phyloP scores from a whole-genome alignment of 2,329 filamentous ascomycete genomes.

The Sphaerulina populicola region DNA sequence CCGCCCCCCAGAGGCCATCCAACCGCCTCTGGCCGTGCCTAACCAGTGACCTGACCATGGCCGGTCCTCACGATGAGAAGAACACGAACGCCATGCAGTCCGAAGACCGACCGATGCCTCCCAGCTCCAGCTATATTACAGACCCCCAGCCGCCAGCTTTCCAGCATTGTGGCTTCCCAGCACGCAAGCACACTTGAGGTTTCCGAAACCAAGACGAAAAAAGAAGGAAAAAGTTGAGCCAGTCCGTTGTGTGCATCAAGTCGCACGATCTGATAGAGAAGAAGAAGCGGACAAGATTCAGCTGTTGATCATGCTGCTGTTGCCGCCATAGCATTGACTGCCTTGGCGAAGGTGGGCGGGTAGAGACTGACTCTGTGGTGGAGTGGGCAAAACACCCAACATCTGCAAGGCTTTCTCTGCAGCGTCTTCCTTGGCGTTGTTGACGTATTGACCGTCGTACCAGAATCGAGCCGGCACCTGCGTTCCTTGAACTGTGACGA shows the following conservation, averaged over 20 bases:
- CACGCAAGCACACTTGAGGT: not conserved
- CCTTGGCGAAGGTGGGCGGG: conserved; percentile 22
- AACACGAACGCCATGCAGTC: not conserved
- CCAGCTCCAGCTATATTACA: conserved; percentile 10
- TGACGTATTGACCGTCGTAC: conserved; percentile 82
- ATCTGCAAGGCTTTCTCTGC: conserved; percentile 67
- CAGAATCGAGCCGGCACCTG: conserved; percentile 69
- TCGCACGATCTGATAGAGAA: conserved; percentile 1
- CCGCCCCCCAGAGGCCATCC: not conserved
- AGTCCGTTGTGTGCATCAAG: not conserved
- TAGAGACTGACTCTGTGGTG: conserved; percentile 19
- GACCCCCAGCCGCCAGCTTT: not conserved
- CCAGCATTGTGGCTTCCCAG: not conserved
- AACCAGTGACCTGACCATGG: not conserved
- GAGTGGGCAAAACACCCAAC: conserved; percentile 35
- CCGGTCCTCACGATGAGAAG: not conserved
- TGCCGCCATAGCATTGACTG: conserved; percentile 19
- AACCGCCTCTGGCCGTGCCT: not conserved
- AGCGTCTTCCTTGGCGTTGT: conserved; percentile 86
- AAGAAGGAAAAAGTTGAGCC: too few species aligned
- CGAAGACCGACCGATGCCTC: conserved; percentile 2
- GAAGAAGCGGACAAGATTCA: conserved; percentile 1
- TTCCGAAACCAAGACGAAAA: too few species aligned
- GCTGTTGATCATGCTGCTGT: conserved; percentile 19
- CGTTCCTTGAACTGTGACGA: conserved; percentile 61